These are phyloP conservation scores for Mucuna pruriens DNA, from an alignment of 306 rosid genomes.

Conservation along the genomic window DNA sequence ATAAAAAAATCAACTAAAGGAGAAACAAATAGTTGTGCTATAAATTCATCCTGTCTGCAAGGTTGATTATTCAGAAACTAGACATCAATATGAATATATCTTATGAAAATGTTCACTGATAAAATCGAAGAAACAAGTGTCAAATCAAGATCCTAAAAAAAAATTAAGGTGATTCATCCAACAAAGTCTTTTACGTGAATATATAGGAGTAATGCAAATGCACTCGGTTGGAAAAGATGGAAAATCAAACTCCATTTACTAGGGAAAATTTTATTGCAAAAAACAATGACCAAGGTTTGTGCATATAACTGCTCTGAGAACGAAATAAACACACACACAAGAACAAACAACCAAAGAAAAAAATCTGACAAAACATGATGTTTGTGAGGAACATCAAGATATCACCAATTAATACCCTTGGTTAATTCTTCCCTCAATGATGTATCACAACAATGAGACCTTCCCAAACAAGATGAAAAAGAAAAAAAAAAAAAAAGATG, in stretches of 20 bases:
- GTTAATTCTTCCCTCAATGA: neutral
- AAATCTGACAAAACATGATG: slow-evolving; percentile 3
- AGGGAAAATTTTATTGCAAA: neutral
- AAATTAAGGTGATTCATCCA: neutral
- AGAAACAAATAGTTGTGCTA: neutral
- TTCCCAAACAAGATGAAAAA: neutral
- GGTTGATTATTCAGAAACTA: neutral
- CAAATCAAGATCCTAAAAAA: slow-evolving; percentile 11
- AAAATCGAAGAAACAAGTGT: neutral
- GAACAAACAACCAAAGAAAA: neutral
- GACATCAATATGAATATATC: neutral
- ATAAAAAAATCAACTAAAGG: neutral
- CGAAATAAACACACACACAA: neutral
- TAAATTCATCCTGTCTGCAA: neutral
- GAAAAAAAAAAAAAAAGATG: neutral
- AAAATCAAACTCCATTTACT: neutral
- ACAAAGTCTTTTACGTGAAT: neutral
- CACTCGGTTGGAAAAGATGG: neutral
- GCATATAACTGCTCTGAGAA: neutral
- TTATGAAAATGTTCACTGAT: neutral
- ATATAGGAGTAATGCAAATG: neutral
- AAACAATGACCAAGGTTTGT: neutral
- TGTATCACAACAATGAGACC: neutral
- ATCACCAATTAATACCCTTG: neutral
- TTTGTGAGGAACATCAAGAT: slow-evolving; percentile 22